Percentiles rank a stretch among this genome's conserved stretches.
Conservation (phyloP, 148 eudicot genomes). For the Persicaria tinctoria region DNA sequence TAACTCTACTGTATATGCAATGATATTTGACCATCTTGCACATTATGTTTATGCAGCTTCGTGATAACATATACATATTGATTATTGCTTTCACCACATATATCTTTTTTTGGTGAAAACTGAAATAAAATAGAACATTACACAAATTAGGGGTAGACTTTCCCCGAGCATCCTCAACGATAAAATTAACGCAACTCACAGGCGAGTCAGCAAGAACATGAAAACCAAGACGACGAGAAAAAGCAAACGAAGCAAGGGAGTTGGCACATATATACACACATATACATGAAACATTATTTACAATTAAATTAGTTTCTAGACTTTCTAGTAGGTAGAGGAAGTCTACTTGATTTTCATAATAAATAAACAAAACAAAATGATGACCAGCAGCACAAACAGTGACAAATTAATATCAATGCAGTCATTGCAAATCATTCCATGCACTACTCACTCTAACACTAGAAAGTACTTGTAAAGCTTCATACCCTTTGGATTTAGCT, state of each 20-base stretch:
- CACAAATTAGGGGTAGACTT: too few species aligned
- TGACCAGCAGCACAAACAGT: neutral
- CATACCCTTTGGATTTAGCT: neutral
- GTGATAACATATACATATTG: neutral
- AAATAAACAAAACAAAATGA: slow-evolving; percentile 5
- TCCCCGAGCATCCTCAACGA: too few species aligned
- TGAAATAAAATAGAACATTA: too few species aligned
- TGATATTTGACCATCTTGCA: neutral
- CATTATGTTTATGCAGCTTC: neutral
- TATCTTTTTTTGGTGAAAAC: too few species aligned
- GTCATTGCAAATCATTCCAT: slow-evolving; percentile 6
- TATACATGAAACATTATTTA: neutral
- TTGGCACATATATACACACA: neutral
- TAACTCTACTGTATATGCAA: neutral
- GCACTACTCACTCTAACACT: slow-evolving; percentile 1
- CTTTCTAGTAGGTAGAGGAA: slow-evolving; percentile 8
- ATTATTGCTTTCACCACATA: too few species aligned
- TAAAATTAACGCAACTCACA: too few species aligned
- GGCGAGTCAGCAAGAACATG: too few species aligned
- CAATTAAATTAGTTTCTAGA: neutral
- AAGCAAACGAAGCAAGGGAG: too few species aligned
- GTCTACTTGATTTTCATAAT: slow-evolving; percentile 2
- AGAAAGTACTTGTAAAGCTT: slow-evolving; percentile 3
- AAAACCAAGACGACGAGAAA: too few species aligned
- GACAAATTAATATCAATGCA: neutral